A percentile compares a stretch with the other conserved stretches of the same genome.
Conservation (phyloP, 345 rosid species). For the Rhodamnia argentea region DNA sequence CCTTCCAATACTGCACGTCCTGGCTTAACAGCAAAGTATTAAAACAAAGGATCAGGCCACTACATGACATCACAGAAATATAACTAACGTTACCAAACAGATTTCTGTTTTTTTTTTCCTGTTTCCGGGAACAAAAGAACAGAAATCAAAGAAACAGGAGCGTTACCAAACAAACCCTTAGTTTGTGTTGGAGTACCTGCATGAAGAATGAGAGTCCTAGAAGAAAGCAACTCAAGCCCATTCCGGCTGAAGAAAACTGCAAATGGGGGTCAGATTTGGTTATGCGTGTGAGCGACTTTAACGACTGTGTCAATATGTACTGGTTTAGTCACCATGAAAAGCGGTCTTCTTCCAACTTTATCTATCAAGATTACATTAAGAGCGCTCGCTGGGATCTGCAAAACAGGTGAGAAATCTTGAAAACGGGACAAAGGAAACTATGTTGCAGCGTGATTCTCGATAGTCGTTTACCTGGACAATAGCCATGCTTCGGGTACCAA, state of each 20-base stretch:
- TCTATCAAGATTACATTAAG: too few relatives aligned
- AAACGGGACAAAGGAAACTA: background rate
- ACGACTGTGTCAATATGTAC: too few relatives aligned
- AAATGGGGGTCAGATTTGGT: background rate
- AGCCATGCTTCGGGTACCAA: conserved; percentile 6
- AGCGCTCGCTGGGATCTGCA: too few relatives aligned
- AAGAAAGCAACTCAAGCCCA: background rate
- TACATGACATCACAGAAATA: background rate
- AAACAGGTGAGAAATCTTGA: background rate
- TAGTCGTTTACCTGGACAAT: background rate
- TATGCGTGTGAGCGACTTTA: too few relatives aligned
- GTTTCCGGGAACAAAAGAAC: too few relatives aligned
- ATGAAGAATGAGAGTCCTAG: background rate
- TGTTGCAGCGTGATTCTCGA: background rate
- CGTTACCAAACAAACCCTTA: background rate
- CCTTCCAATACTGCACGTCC: background rate
- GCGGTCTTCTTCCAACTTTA: too few relatives aligned
- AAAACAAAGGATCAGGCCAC: background rate
- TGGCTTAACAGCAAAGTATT: background rate
- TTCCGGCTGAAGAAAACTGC: background rate
- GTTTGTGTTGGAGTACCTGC: background rate
- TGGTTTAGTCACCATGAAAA: too few relatives aligned
- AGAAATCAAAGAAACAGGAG: too few relatives aligned
- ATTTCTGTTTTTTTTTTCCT: too few relatives aligned
- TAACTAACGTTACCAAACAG: too few relatives aligned